Percentiles rank a stretch among this genome's conserved stretches.
phyloP scores from a whole-genome alignment of 164 flowering plant species.

The Magnolia officinalis region DNA sequence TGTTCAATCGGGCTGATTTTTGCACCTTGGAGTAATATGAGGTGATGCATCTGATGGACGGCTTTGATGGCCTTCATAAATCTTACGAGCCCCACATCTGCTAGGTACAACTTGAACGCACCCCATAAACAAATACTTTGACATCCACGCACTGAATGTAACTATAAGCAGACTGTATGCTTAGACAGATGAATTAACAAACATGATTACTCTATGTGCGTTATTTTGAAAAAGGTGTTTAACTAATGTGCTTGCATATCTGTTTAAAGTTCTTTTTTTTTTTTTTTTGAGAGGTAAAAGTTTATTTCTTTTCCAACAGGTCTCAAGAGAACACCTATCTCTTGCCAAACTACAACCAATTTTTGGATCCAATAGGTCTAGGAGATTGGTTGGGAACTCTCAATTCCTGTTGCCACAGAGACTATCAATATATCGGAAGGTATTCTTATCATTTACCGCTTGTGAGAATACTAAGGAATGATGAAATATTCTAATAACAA shows the following conservation, averaged over 20 bases:
- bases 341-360: constrained; percentile 18
- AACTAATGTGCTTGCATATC: background rate
- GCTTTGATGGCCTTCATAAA: too few relatives aligned
- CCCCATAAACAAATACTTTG: background rate
- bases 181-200: background rate
- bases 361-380: constrained; percentile 17
- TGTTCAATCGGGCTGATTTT: too few relatives aligned
- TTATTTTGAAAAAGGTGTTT: background rate
- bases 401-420: constrained; percentile 14
- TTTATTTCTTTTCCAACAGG: constrained; percentile 1
- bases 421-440: constrained; percentile 30
- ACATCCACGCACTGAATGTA: background rate
- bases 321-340: constrained; percentile 15
- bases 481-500: background rate
- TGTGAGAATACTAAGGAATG: background rate
- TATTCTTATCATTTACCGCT: constrained; percentile 21
- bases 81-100: too few relatives aligned
- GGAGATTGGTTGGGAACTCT: constrained; percentile 16
- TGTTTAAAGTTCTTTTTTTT: background rate
- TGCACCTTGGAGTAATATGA: too few relatives aligned
- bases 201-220: background rate
- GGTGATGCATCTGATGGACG: too few relatives aligned
- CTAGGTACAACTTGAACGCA: too few relatives aligned
- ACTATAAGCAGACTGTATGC: background rate
- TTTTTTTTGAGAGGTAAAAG: background rate